Percentiles rank a stretch among this genome's conserved stretches.
Conservation (phyloP, 768 basidiomycete genomes). For the Dacryopinax spathularia region DNA sequence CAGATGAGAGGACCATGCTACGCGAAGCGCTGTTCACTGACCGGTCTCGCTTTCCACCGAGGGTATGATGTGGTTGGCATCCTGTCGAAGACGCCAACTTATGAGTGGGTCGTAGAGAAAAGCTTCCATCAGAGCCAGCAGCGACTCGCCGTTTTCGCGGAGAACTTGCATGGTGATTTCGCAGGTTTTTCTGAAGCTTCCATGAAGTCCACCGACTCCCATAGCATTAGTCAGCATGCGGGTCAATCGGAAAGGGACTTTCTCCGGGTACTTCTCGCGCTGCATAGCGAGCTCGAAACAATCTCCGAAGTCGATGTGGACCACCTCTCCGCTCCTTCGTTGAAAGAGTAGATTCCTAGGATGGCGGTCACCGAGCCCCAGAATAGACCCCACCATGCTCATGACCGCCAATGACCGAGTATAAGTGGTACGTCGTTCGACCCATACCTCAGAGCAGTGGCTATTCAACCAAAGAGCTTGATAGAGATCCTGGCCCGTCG, state of each 20-base stretch:
- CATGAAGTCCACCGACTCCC: constrained; percentile 98
- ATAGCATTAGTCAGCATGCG: constrained; percentile 98
- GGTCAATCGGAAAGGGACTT: constrained; percentile 93
- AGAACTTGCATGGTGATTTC: constrained; percentile 96
- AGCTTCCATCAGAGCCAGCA: constrained; percentile 96
- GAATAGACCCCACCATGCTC: constrained; percentile 97
- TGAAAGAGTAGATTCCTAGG: constrained; percentile 90
- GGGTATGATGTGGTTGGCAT: constrained; percentile 40
- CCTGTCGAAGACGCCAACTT: constrained; percentile 85
- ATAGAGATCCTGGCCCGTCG: constrained; percentile 95
- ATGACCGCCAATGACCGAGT: constrained; percentile 91
- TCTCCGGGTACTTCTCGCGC: constrained; percentile 97
- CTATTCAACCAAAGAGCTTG: constrained; percentile 94
- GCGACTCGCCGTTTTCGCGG: constrained; percentile 90
- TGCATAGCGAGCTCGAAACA: constrained; percentile 98
- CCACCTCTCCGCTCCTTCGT: constrained; percentile 81
- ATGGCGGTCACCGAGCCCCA: constrained; percentile 91
- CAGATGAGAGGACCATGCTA: neutral
- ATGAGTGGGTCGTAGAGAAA: constrained; percentile 98
- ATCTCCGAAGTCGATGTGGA: constrained; percentile 95
- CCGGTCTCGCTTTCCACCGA: constrained; percentile 35
- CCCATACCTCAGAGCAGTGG: constrained; percentile 89
- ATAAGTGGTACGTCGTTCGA: constrained; percentile 90
- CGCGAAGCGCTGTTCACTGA: constrained; percentile 20
- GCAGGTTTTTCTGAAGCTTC: constrained; percentile 88